Base-by-base conservation (phyloP, 805 yeast species). In the Lachancea sp. region DNA sequence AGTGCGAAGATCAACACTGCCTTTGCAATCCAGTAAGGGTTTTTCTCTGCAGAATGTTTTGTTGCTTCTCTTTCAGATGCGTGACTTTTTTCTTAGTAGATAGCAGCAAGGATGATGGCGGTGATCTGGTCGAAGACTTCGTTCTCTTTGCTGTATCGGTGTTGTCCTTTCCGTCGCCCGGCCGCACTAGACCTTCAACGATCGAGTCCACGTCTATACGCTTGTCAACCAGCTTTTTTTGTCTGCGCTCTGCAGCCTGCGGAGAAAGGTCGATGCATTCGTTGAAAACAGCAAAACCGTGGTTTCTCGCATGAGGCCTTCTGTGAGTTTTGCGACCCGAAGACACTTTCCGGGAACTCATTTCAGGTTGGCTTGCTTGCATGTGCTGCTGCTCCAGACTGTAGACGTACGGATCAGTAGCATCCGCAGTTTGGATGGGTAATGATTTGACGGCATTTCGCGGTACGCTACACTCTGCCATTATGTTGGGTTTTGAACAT, bases 401-500 rank as follows among this genome's bases (percentile, higher is more conserved):
- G 18, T 7, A 16, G 11, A 32, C 19, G 7, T 8, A 7, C 12
- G 17, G 7, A 32, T 11, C n/a, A n/a, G n/a, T n/a, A n/a, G n/a
- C n/a, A n/a, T n/a, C n/a, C n/a, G n/a, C n/a, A n/a, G n/a, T n/a
- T n/a, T n/a, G n/a, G n/a, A n/a, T n/a, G n/a, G n/a, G n/a, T n/a
- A n/a, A n/a, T n/a, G n/a, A n/a, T n/a, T n/a, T n/a, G n/a, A n/a
- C n/a, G n/a, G n/a, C n/a, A 15, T 30, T 30, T 12, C n/a, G 17
- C 19, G 33, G 16, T 12, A 30, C n/a, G 6, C 16, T 30, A 16
- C 48, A 39, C 11, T 33, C 35, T 15, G 49, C 49, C 58, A 58
- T 59, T 15, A 59, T 56, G n/a, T 52, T 46, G 2, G 50, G 46
- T 34, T 55, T 60, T 18, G 40, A 38, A 20, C 45, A 48, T 38